Conservation (phyloP, 768 basidiomycete genomes). For the Podaxis sp. region DNA sequence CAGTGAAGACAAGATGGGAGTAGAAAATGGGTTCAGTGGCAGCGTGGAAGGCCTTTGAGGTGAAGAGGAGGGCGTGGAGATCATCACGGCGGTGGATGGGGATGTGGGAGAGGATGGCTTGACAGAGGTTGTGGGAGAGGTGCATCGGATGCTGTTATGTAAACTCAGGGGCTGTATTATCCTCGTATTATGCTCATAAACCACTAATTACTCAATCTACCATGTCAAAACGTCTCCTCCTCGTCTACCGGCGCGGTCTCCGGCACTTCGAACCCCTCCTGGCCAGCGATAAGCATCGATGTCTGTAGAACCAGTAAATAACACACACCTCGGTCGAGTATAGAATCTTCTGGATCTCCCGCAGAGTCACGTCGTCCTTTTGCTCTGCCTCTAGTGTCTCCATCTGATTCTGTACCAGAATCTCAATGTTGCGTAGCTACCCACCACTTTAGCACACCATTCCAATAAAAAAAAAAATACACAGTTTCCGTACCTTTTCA, state of each 20-base stretch:
- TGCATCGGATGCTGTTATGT: neutral
- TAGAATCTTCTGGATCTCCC: constrained; percentile 87
- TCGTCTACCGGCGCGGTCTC: constrained; percentile 64
- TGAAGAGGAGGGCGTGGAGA: constrained; percentile 42
- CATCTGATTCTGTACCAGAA: constrained; percentile 80
- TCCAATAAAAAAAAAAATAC: neutral
- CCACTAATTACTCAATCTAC: neutral
- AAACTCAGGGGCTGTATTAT: neutral
- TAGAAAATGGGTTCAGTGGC: constrained; percentile 51
- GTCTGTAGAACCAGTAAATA: neutral
- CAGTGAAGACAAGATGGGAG: constrained; percentile 36
- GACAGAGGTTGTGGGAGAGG: neutral
- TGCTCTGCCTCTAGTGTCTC: constrained; percentile 60
- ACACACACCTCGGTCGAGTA: constrained; percentile 88
- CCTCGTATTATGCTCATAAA: no score
- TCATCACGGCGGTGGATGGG: constrained; percentile 28
- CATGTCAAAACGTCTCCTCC: constrained; percentile 70
- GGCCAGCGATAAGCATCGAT: constrained; percentile 14
- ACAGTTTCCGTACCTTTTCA: constrained; percentile 70
- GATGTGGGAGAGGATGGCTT: constrained; percentile 3
- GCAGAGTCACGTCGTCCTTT: constrained; percentile 60
- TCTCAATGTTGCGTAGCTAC: constrained; percentile 94
- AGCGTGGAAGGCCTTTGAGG: constrained; percentile 46
- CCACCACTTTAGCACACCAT: neutral
- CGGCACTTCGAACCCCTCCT: constrained; percentile 96